Evolutionary conservation across 164 flowering plant genomes (phyloP), one percentile per base, ranked within the genome.

Genomic region (Tetrastigma voinierianum): DNA sequence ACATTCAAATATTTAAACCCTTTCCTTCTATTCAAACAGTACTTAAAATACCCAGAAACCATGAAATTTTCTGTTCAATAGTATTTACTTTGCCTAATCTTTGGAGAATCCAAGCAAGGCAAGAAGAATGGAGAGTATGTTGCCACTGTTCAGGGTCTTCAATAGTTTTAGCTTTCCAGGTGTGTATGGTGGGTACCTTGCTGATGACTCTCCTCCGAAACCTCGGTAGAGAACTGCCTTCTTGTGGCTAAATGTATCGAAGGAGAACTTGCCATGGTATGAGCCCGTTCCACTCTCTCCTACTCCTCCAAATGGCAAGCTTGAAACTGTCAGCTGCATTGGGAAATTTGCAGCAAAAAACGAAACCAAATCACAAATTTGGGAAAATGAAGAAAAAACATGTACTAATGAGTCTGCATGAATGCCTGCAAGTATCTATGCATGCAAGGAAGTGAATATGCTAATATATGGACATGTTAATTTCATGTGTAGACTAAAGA

Each of bases 241-340:
- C 76, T 73, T 77, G 66, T 73, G 83, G 70, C 80, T 78, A 57
- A 81, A 81, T n/a, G 72, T 59, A 52, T 76, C 82, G 46, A 78
- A 81, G 10, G 82, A 76, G 66, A 64, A 76, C 49, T 78, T 81
- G 1, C 82, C 81, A 64, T 78, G 82, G 74, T 75, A 80, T 9
- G 71, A 43, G 1, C 83, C 83, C 75, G 70, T 75, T 44, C 83
- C 83, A 51, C 83, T 80, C 70, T 76, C 82, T 11, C 80, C 84
- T 17, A 81, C 82, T 62, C 83, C 83, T 49, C 83, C 81, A 59
- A 80, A 78, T 7, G 80, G 80, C 3, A 79, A 61, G 0, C 66
- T 56, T 3, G 62, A 32, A 15, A 69, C 73, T 1, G 76, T 71
- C n/a, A 74, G 21, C 83, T 80, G 74, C 71, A 68, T 10, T 44